These are phyloP conservation scores for Xylaria longipes DNA, from an alignment of 495 filamentous ascomycete species.

Conservation along the genomic window DNA sequence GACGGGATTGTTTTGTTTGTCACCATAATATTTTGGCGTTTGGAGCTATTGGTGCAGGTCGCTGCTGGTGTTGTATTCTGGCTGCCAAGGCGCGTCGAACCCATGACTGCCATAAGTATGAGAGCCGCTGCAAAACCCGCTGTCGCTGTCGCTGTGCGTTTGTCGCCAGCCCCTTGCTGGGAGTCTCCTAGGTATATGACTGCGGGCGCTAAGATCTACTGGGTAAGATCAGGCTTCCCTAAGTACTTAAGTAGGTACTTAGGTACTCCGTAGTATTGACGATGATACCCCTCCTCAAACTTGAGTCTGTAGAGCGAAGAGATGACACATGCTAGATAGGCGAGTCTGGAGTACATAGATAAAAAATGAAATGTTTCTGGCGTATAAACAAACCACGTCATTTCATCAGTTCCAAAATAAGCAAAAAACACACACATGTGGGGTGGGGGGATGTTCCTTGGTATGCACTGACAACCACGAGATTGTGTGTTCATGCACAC, in stretches of 20 bases:
- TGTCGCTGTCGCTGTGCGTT: neutral
- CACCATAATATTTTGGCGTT: constrained; percentile 1
- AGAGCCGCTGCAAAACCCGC: neutral
- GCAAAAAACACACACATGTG: constrained; percentile 28
- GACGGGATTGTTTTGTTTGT: constrained; percentile 9
- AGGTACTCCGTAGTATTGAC: neutral
- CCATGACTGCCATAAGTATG: neutral
- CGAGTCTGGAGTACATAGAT: neutral
- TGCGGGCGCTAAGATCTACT: neutral
- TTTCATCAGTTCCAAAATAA: constrained; percentile 2
- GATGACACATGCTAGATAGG: neutral
- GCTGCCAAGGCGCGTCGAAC: constrained; percentile 11
- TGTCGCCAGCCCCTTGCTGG: neutral
- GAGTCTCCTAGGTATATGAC: neutral
- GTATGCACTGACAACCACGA: constrained; percentile 24
- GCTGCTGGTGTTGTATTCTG: constrained; percentile 13
- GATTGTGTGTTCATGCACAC: constrained; percentile 33
- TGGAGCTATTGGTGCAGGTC: constrained; percentile 7
- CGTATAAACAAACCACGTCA: constrained; percentile 19
- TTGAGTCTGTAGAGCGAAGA: neutral
- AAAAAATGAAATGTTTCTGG: constrained; percentile 2
- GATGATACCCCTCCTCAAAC: neutral
- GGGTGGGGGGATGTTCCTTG: constrained; percentile 17
- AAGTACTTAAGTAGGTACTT: too few relatives aligned
- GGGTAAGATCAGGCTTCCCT: neutral